phyloP scores from a whole-genome alignment of 2,329 filamentous ascomycete species.

The Rhinocladiella mackenziei region DNA sequence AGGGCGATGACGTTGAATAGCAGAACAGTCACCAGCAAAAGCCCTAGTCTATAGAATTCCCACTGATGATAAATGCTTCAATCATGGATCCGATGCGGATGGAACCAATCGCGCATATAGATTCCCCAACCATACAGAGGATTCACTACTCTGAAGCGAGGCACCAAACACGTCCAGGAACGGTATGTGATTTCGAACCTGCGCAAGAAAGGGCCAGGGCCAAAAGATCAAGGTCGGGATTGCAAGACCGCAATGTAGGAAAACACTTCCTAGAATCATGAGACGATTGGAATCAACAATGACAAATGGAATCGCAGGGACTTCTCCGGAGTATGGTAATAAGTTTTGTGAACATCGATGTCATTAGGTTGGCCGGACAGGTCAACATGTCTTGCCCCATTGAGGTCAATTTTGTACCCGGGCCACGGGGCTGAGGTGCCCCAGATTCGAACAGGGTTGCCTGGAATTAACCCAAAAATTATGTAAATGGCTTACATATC shows the following conservation, averaged over 20 bases:
- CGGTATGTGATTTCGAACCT: conserved; percentile 70
- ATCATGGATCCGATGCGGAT: conserved; percentile 68
- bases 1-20: conserved; percentile 68
- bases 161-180: conserved; percentile 73
- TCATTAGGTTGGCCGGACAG: conserved; percentile 33
- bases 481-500: conserved; percentile 25
- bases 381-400: conserved; percentile 25
- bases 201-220: conserved; percentile 66
- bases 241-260: conserved; percentile 67
- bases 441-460: conserved; percentile 17
- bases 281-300: conserved; percentile 66
- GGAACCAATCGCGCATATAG: conserved; percentile 67
- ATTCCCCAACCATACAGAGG: conserved; percentile 68
- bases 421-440: conserved; percentile 6
- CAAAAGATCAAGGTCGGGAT: conserved; percentile 67
- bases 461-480: conserved; percentile 26
- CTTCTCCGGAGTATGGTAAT: conserved; percentile 63
- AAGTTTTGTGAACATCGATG: conserved; percentile 37
- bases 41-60: conserved; percentile 64
- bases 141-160: conserved; percentile 66
- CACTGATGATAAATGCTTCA: conserved; percentile 65
- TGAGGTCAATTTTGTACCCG: conserved; percentile 22
- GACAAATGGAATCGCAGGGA: conserved; percentile 74
- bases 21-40: conserved; percentile 67
- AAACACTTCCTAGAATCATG: conserved; percentile 68